These are phyloP conservation scores for Penicillium palitans DNA, from an alignment of 2,329 filamentous ascomycete genomes.

Conservation along the genomic window DNA sequence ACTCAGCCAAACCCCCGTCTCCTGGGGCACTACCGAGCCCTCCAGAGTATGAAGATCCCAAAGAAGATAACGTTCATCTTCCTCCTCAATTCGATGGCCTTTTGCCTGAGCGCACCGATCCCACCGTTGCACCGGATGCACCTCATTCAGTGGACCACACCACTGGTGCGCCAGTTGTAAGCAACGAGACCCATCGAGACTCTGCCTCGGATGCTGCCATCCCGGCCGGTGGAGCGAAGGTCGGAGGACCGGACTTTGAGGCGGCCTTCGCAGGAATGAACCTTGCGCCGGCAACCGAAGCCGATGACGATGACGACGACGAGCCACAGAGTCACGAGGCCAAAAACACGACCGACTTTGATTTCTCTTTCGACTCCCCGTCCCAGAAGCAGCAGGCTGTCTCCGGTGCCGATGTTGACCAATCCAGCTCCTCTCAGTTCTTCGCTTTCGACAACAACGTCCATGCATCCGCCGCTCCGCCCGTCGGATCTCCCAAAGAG, in stretches of 20 bases:
- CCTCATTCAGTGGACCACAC: conserved; percentile 41
- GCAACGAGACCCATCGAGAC: conserved; percentile 35
- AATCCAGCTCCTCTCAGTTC: conserved; percentile 37
- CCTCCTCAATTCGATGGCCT: conserved; percentile 44
- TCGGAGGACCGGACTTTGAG: conserved; percentile 46
- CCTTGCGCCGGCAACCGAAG: conserved; percentile 47
- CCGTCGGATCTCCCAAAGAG: conserved; percentile 41
- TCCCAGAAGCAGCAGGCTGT: conserved; percentile 31
- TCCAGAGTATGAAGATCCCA: conserved; percentile 39
- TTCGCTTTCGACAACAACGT: conserved; percentile 40
- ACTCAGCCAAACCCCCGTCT: conserved; percentile 49
- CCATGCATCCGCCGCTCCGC: conserved; percentile 40
- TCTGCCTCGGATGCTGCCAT: conserved; percentile 16
- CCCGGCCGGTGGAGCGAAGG: conserved; percentile 30
- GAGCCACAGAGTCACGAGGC: conserved; percentile 35
- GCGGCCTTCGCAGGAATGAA: conserved; percentile 48
- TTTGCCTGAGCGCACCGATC: conserved; percentile 42
- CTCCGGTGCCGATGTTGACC: conserved; percentile 22
- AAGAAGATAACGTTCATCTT: conserved; percentile 30
- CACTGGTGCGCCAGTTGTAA: conserved; percentile 40
- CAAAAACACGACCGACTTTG: conserved; percentile 43
- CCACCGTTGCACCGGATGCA: conserved; percentile 41
- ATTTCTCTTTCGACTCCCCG: conserved; percentile 50
- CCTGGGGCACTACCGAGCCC: conserved; percentile 60
- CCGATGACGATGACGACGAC: conserved; percentile 61